Percentiles rank a stretch among this genome's conserved stretches.
Evolutionary conservation across 805 yeast species (phyloP).

Genomic region (Debaryomyces tyrocola): DNA sequence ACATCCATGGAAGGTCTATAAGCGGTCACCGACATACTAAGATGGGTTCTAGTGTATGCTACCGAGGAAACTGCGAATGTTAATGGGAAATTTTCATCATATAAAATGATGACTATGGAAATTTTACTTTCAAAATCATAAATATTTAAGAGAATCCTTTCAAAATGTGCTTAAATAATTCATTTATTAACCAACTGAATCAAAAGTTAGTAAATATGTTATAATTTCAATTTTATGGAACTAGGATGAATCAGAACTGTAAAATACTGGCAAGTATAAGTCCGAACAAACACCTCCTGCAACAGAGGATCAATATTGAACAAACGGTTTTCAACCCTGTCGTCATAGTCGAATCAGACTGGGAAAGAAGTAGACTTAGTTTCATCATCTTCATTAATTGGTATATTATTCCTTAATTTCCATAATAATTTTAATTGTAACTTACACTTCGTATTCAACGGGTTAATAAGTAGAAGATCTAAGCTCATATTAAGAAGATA

Average conservation of each 20-base stretch:
- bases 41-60: constrained; percentile 84
- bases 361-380: constrained; percentile 80
- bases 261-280: constrained; percentile 88
- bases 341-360: constrained; percentile 93
- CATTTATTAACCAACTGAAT: constrained; percentile 8
- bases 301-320: constrained; percentile 35
- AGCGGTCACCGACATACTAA: constrained; percentile 86
- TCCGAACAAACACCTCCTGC: constrained; percentile 43
- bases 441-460: too few relatives aligned
- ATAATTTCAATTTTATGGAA: constrained; percentile 1
- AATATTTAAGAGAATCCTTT: constrained; percentile 5
- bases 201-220: not conserved
- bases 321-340: constrained; percentile 66
- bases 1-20: constrained; percentile 87
- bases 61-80: constrained; percentile 98
- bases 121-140: not conserved
- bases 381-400: constrained; percentile 38
- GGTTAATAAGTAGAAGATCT: not conserved
- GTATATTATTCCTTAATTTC: too few relatives aligned
- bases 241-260: constrained; percentile 56
- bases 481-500: not conserved
- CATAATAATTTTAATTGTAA: too few relatives aligned
- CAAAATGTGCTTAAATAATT: constrained; percentile 27
- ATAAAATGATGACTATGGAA: constrained; percentile 25
- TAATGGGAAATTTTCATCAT: constrained; percentile 73